A percentile compares a stretch with the other conserved stretches of the same genome.
phyloP scores from a whole-genome alignment of 2,329 filamentous ascomycete genomes.

The Alternaria sp. region DNA sequence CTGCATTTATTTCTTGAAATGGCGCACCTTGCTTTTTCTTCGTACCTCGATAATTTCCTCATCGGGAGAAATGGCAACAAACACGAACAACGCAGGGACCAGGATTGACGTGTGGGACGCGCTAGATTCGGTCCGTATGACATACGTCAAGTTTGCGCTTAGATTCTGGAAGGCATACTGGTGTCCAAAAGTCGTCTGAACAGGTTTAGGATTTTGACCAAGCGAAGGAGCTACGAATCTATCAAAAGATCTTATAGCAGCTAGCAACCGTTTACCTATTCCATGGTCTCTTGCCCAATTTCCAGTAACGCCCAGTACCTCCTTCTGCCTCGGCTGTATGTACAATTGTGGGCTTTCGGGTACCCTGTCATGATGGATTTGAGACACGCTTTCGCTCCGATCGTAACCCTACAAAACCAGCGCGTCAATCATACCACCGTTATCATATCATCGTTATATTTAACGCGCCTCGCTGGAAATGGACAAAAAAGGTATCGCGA shows the following conservation, averaged over 20 bases:
- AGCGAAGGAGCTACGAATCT: neutral
- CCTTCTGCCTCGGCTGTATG: slow-evolving; percentile 36
- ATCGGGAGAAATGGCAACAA: neutral
- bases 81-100: slow-evolving; percentile 1
- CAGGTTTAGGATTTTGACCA: neutral
- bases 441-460: slow-evolving; percentile 51
- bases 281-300: slow-evolving; percentile 7
- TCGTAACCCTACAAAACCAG: slow-evolving; percentile 27
- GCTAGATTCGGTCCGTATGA: slow-evolving; percentile 6
- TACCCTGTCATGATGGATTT: slow-evolving; percentile 24
- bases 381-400: slow-evolving; percentile 30
- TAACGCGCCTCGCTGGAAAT: slow-evolving; percentile 46
- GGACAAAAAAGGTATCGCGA: slow-evolving; percentile 40
- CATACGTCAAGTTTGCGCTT: slow-evolving; percentile 2
- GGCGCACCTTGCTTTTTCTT: neutral
- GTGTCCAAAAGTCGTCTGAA: neutral
- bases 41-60: neutral
- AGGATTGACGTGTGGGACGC: slow-evolving; percentile 1
- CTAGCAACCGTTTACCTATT: slow-evolving; percentile 6
- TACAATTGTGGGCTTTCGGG: slow-evolving; percentile 40
- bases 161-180: neutral
- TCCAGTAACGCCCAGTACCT: slow-evolving; percentile 16
- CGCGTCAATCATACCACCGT: slow-evolving; percentile 41
- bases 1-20: neutral
- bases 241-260: neutral